These are phyloP conservation scores for Taphrina communis DNA, from an alignment of 1,139 yeast species.

Conservation along the genomic window DNA sequence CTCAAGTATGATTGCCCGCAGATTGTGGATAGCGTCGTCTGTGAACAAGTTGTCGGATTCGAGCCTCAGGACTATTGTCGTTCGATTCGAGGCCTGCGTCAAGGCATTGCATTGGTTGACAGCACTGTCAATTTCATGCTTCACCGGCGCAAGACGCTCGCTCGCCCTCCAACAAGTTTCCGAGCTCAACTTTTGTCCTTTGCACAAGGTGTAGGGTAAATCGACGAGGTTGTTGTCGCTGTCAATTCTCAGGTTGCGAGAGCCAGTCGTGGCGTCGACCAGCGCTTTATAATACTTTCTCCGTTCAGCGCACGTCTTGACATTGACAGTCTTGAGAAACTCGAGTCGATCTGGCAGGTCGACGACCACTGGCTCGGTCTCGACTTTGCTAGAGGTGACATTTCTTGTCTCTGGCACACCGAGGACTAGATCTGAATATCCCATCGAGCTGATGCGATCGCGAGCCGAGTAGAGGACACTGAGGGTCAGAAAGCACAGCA, in stretches of 20 bases:
- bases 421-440: slow-evolving; percentile 4
- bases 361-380: background rate
- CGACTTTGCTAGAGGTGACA: background rate
- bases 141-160: background rate
- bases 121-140: slow-evolving; percentile 4
- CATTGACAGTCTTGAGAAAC: slow-evolving; percentile 1
- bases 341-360: slow-evolving; percentile 2
- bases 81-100: slow-evolving; percentile 16
- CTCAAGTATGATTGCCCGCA: slow-evolving; percentile 23
- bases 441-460: slow-evolving; percentile 3
- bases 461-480: slow-evolving; percentile 12
- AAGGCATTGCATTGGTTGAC: slow-evolving; percentile 16
- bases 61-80: slow-evolving; percentile 27
- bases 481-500: background rate
- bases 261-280: background rate
- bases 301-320: slow-evolving; percentile 6
- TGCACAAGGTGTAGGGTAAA: background rate
- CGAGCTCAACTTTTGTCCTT: background rate
- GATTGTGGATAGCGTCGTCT: slow-evolving; percentile 16
- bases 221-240: background rate
- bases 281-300: slow-evolving; percentile 9
- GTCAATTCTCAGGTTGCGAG: slow-evolving; percentile 5
- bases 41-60: slow-evolving; percentile 28
- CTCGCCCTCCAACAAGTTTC: slow-evolving; percentile 10
- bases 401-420: background rate